These are phyloP conservation scores for Vigna hirtella DNA, from an alignment of 306 rosid genomes.

Conservation along the genomic window DNA sequence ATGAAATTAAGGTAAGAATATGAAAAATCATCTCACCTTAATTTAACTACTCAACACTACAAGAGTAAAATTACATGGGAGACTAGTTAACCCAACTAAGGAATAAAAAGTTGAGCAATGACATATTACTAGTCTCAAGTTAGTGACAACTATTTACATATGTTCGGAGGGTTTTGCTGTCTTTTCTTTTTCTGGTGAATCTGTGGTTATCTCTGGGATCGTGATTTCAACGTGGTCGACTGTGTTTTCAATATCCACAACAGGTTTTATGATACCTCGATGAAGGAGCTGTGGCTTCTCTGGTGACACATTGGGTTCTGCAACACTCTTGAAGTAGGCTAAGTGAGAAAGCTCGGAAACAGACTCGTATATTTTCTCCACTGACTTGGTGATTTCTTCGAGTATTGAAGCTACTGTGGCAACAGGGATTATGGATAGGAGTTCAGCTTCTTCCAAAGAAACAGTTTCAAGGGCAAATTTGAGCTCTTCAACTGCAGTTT, in stretches of 20 bases:
- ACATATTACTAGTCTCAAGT: constrained; percentile 31
- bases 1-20: constrained; percentile 42
- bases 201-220: constrained; percentile 43
- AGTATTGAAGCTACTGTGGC: constrained; percentile 70
- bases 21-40: constrained; percentile 40
- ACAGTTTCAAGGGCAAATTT: constrained; percentile 55
- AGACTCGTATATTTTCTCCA: constrained; percentile 64
- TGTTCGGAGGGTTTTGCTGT: constrained; percentile 31
- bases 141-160: constrained; percentile 48
- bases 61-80: constrained; percentile 8
- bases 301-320: constrained; percentile 52
- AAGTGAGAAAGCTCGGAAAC: constrained; percentile 71
- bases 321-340: constrained; percentile 62
- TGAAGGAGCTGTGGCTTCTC: constrained; percentile 76
- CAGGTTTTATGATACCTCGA: constrained; percentile 72
- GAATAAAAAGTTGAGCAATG: constrained; percentile 29
- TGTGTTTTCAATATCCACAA: constrained; percentile 43
- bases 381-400: constrained; percentile 66
- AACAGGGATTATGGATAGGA: constrained; percentile 62
- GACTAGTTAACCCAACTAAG: constrained; percentile 42
- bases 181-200: constrained; percentile 43
- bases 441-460: constrained; percentile 50
- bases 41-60: constrained; percentile 20
- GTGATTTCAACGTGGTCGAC: constrained; percentile 57
- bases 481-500: constrained; percentile 65